These are phyloP conservation scores for Ecytonucleospora hepatopenaei DNA, from an alignment of 371 early-diverging fungal species.

Conservation along the genomic window DNA sequence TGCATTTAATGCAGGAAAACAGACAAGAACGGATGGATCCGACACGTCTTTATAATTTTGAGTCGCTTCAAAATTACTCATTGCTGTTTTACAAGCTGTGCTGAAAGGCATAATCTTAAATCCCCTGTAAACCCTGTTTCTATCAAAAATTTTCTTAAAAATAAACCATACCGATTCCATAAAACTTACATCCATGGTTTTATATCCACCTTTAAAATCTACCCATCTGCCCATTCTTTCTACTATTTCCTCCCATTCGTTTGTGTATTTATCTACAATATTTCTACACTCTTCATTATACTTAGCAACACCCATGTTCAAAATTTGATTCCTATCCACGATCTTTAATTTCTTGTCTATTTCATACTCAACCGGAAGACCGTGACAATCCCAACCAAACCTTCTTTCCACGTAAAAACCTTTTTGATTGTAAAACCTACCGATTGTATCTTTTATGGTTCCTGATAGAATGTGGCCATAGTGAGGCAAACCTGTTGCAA, in stretches of 20 bases:
- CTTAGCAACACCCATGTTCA: slow-evolving; percentile 87
- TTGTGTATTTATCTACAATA: slow-evolving; percentile 91
- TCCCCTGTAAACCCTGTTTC: slow-evolving; percentile 90
- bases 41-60: slow-evolving; percentile 95
- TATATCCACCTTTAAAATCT: slow-evolving; percentile 97
- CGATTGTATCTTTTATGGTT: slow-evolving; percentile 98
- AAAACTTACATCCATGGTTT: slow-evolving; percentile 78
- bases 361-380: slow-evolving; percentile 96
- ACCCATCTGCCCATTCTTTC: slow-evolving; percentile 98
- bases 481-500: slow-evolving; percentile 99
- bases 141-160: slow-evolving; percentile 84
- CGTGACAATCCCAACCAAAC: slow-evolving; percentile 99
- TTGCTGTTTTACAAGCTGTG: slow-evolving; percentile 81
- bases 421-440: slow-evolving; percentile 86
- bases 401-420: slow-evolving; percentile 92
- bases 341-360: slow-evolving; percentile 93
- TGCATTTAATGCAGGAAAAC: slow-evolving; percentile 65
- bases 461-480: slow-evolving; percentile 98
- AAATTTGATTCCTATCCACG: slow-evolving; percentile 66
- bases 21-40: slow-evolving; percentile 82
- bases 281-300: slow-evolving; percentile 94
- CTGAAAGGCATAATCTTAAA: slow-evolving; percentile 96
- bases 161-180: slow-evolving; percentile 99
- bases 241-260: slow-evolving; percentile 89
- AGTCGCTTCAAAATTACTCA: slow-evolving; percentile 96